These are phyloP conservation scores for Bipolaris bicolor DNA, from an alignment of 2,329 filamentous ascomycete genomes.

Conservation along the genomic window DNA sequence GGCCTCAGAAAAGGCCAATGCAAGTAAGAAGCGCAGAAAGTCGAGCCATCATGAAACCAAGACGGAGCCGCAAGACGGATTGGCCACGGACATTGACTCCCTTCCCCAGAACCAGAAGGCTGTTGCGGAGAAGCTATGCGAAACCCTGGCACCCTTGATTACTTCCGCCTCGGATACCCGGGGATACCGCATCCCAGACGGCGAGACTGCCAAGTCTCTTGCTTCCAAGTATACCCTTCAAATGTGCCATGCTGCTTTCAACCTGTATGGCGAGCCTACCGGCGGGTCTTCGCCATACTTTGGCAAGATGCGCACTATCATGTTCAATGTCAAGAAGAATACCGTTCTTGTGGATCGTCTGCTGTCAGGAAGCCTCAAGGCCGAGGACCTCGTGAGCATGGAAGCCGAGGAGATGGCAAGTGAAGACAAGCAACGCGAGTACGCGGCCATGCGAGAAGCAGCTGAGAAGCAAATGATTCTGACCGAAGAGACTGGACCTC, in stretches of 20 bases:
- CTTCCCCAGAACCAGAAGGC: constrained; percentile 71
- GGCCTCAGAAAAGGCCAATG: constrained; percentile 38
- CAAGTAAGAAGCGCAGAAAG: constrained; percentile 47
- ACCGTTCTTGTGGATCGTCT: constrained; percentile 76
- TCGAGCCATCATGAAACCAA: constrained; percentile 42
- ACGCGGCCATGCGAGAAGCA: constrained; percentile 76
- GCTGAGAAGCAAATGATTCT: constrained; percentile 85
- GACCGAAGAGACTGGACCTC: constrained; percentile 71
- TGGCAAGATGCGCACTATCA: constrained; percentile 73
- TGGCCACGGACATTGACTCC: constrained; percentile 28
- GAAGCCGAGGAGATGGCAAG: constrained; percentile 88
- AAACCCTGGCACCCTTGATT: constrained; percentile 71
- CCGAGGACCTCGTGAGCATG: constrained; percentile 85
- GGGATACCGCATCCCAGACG: constrained; percentile 67
- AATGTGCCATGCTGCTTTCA: constrained; percentile 74
- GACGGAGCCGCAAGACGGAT: constrained; percentile 14
- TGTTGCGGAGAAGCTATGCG: constrained; percentile 72
- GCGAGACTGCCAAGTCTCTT: constrained; percentile 66
- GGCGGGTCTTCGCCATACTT: constrained; percentile 58
- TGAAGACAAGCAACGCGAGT: constrained; percentile 81
- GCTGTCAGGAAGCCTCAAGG: constrained; percentile 72
- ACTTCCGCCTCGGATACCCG: constrained; percentile 70
- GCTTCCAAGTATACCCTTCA: constrained; percentile 75
- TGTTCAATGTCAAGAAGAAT: constrained; percentile 90
- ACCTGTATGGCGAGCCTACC: constrained; percentile 59